Evolutionary conservation across 2,329 filamentous ascomycete species (phyloP), one percentile per base, ranked within the genome.

Genomic region (Teratosphaeria zuluensis): DNA sequence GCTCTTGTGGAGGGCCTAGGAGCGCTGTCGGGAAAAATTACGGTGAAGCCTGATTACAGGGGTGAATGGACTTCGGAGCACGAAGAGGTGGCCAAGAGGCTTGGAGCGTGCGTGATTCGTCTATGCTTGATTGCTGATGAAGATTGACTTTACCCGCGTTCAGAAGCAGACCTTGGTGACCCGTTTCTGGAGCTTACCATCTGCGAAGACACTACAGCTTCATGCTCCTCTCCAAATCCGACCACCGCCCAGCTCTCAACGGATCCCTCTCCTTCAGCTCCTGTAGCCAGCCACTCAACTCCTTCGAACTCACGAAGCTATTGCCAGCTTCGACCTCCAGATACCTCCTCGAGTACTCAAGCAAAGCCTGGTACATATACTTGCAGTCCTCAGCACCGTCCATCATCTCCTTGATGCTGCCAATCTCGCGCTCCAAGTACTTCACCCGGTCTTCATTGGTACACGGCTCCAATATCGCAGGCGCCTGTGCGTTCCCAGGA

Each of bases 341-440:
- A 58, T 78, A 79, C n/a, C 88, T 72, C 33, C 86, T 69, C 0
- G 86, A 85, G 68, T 90, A 91, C 62, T 90, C 84, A 28, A 97
- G 80, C 55, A 97, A 77, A 4, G 87, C 87, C 73, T 95, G 89
- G 69, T 96, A 95, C 52, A 96, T 88, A 83, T 90, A 94, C 74
- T 96, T 95, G 72, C 84, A 87, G 66, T 88, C 84, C 63, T 84
- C 78, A 4, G 81, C 92, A 63, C 82, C 83, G 32, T 71, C 69
- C 16, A 38, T 35, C 70, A 86, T 82, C 21, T 85, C 83, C 82
- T 82, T 82, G 61, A 96, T 85, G 58, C 84, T 84, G n/a, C 84
- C 82, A 24, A 95, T 81, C 70, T 96, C 90, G 32, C 80, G 76
- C 31, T 77, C 77, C 8, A 95, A 75, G 67, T 92, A 91, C 2